Percentiles rank a stretch among this genome's conserved stretches.
phyloP scores from a whole-genome alignment of 768 basidiomycete genomes.

The Megacollybia marginata region DNA sequence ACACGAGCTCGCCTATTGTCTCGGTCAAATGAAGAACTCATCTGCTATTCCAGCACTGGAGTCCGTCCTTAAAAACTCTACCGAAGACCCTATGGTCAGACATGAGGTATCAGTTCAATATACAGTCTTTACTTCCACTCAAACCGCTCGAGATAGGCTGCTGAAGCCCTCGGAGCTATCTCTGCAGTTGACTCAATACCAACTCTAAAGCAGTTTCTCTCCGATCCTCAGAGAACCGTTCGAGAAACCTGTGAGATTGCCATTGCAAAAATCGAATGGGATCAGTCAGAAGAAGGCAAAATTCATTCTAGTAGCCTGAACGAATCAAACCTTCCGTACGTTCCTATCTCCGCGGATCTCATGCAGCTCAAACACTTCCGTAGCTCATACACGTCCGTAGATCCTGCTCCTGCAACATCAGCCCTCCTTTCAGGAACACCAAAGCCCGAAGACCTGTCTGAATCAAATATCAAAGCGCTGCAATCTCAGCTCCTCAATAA shows the following conservation, averaged over 20 bases:
- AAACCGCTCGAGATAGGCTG: constrained; percentile 51
- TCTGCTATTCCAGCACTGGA: constrained; percentile 77
- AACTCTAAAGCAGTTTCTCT: constrained; percentile 62
- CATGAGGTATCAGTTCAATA: constrained; percentile 65
- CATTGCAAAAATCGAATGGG: constrained; percentile 91
- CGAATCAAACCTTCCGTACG: constrained; percentile 33
- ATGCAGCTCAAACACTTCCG: background rate
- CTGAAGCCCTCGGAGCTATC: constrained; percentile 98
- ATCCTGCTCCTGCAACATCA: constrained; percentile 82
- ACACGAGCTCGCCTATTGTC: constrained; percentile 95
- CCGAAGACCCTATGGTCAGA: constrained; percentile 92
- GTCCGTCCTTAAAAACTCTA: constrained; percentile 56
- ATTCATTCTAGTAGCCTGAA: constrained; percentile 29
- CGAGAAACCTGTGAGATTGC: constrained; percentile 98
- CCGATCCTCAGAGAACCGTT: constrained; percentile 66
- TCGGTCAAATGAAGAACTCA: constrained; percentile 80
- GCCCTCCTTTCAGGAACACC: constrained; percentile 47
- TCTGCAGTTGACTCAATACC: constrained; percentile 59
- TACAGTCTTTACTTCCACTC: constrained; percentile 4
- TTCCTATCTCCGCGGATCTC: background rate
- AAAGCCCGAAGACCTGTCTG: constrained; percentile 42
- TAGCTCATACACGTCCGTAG: constrained; percentile 76
- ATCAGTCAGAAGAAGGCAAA: constrained; percentile 68
- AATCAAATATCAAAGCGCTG: constrained; percentile 44
- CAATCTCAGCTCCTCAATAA: constrained; percentile 58